phyloP scores from a whole-genome alignment of 2,329 filamentous ascomycete species.

The Hypoxylon sp. region DNA sequence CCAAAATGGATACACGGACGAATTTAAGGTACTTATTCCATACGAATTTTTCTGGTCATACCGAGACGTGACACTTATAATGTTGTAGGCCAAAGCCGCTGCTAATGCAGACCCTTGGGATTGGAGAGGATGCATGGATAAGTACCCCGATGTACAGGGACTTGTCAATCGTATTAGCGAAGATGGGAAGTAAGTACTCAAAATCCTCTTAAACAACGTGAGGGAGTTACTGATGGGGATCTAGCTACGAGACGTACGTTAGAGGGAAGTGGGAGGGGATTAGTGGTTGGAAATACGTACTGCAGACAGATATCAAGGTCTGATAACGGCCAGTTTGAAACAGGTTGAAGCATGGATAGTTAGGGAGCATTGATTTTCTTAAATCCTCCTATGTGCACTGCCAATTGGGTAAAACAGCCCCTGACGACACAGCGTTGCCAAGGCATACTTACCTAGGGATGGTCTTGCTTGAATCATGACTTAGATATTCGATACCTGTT shows the following conservation, averaged over 20 bases:
- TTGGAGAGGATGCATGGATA: constrained; percentile 1
- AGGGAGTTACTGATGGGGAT: not conserved
- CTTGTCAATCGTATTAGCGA: constrained; percentile 1
- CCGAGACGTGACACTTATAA: not conserved
- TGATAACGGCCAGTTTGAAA: not conserved
- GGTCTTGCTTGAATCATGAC: too few relatives aligned
- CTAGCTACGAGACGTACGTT: constrained; percentile 4
- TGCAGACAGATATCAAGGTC: constrained; percentile 5
- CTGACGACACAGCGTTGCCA: too few relatives aligned
- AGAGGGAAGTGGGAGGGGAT: constrained; percentile 3
- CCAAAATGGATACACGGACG: not conserved
- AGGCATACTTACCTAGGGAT: too few relatives aligned
- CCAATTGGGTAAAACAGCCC: too few relatives aligned
- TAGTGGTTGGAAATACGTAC: constrained; percentile 5
- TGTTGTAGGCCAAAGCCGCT: constrained; percentile 1
- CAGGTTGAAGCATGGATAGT: too few relatives aligned
- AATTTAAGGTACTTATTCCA: constrained; percentile 2
- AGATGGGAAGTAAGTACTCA: not conserved
- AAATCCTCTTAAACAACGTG: not conserved
- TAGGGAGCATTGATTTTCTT: too few relatives aligned
- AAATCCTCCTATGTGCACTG: too few relatives aligned
- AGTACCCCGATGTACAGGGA: not conserved
- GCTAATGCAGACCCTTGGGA: constrained; percentile 9
- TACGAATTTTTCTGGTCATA: not conserved
- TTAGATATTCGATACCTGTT: too few relatives aligned